phyloP scores from a whole-genome alignment of 1,284 basidiomycete genomes.

The Ustilago vetiveriae region DNA sequence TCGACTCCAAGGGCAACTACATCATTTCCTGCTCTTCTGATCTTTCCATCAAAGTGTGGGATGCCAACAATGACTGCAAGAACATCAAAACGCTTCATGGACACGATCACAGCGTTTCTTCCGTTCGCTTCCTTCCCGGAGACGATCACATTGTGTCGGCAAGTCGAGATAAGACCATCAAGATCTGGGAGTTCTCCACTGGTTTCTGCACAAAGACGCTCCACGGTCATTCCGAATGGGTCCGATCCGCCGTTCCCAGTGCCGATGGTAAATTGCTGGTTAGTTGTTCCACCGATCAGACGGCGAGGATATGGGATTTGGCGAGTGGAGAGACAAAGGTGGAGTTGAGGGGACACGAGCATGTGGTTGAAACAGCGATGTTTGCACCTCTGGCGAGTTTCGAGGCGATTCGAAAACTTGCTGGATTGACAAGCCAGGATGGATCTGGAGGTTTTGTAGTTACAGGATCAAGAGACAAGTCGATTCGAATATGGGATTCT shows the following conservation, averaged over 20 bases:
- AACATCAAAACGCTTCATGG: conserved; percentile 86
- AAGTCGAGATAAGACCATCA: conserved; percentile 84
- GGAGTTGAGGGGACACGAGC: conserved; percentile 86
- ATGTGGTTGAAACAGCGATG: conserved; percentile 82
- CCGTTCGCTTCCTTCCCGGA: conserved; percentile 82
- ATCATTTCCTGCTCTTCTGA: conserved; percentile 89
- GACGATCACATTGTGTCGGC: conserved; percentile 84
- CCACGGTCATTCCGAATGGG: conserved; percentile 76
- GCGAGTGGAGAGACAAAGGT: conserved; percentile 79
- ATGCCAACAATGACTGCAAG: conserved; percentile 86
- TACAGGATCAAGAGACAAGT: conserved; percentile 87
- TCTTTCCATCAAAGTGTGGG: conserved; percentile 90
- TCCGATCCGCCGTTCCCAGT: conserved; percentile 76
- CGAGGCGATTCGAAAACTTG: conserved; percentile 79
- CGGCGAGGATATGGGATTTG: conserved; percentile 82
- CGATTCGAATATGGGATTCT: conserved; percentile 83
- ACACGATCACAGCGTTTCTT: conserved; percentile 89
- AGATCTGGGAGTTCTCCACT: conserved; percentile 84
- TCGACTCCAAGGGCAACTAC: conserved; percentile 82
- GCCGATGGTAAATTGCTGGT: conserved; percentile 79
- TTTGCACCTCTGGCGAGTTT: conserved; percentile 83
- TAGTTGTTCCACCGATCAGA: conserved; percentile 87
- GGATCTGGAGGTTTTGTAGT: conserved; percentile 74
- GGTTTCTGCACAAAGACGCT: conserved; percentile 70
- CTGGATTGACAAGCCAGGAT: conserved; percentile 72